Evolutionary conservation across 257 asterid genomes (phyloP), one percentile per base, ranked within the genome.

Genomic region (Plantago elongata): DNA sequence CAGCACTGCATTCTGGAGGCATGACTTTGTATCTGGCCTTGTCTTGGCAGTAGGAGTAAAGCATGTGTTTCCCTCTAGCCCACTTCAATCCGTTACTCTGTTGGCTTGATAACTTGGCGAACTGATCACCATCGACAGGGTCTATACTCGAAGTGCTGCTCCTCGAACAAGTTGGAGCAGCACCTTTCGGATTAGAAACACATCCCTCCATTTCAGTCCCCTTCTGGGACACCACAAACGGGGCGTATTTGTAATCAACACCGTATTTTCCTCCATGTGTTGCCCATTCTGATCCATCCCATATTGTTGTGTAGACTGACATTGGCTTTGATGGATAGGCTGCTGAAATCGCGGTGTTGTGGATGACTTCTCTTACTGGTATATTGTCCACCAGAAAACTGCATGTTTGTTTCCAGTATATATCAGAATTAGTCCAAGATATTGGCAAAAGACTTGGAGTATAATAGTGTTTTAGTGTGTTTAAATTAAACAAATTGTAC

Each of bases 281-380:
- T 1, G 95, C 97, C 97, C 97, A 89, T 67, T 84, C 68, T 44
- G 95, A 89, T 51, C 82, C 97, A 59, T 89, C 97, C 95, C 97
- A 89, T 11, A 86, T 79, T 44, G 95, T 89, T 9, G 79, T 38
- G 60, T 76, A 77, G 5, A 61, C 63, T 1, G 94, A 79, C 97
- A 89, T 89, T 15, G 97, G 81, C 80, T 84, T 86, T 15, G 94
- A 82, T 64, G 94, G 94, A 61, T 89, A 89, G 2, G 60, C 91
- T 0, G 83, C 60, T 16, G 84, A 69, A 5, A 78, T 82, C 0
- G 81, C 88, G 3, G 11, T 64, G 47, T 64, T 81, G 68, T 78
- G 87, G 13, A 78, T 51, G 7, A 86, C 85, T 63, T 86, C 83
- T 69, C 95, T 75, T 43, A 89, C 80, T 4, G 97, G 95, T 52